Conservation (phyloP, 2,329 filamentous ascomycete genomes). For the Stemphylium lycopersici region DNA sequence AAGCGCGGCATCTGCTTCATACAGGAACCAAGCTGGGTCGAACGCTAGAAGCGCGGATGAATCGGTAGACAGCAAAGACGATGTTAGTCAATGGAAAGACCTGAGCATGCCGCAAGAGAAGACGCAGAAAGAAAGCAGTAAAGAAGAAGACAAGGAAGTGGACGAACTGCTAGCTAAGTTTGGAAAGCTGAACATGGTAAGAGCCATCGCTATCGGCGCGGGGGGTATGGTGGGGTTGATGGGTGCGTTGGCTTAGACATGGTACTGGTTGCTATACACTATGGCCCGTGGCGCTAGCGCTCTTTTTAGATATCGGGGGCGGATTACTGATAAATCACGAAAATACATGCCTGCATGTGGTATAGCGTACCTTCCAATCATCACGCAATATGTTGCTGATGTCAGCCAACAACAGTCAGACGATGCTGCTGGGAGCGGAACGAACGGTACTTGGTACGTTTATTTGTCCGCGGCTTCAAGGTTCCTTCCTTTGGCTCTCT, state of each 20-base stretch:
- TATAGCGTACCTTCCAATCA: too few species aligned
- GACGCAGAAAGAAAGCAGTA: slow-evolving; percentile 18
- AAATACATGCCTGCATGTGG: too few species aligned
- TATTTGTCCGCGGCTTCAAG: too few species aligned
- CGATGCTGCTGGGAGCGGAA: too few species aligned
- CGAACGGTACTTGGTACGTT: too few species aligned
- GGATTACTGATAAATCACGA: too few species aligned
- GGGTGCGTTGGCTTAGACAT: slow-evolving; percentile 17
- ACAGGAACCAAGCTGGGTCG: not conserved
- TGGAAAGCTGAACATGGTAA: slow-evolving; percentile 27
- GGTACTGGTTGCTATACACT: too few species aligned
- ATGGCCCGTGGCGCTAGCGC: too few species aligned
- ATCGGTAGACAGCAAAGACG: slow-evolving; percentile 25
- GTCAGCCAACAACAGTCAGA: too few species aligned
- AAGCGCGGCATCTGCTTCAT: slow-evolving; percentile 14
- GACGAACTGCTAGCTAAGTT: slow-evolving; percentile 28
- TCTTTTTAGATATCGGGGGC: too few species aligned
- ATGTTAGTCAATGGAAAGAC: slow-evolving; percentile 37
- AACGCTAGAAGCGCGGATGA: slow-evolving; percentile 25
- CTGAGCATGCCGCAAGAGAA: slow-evolving; percentile 29
- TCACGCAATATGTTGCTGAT: too few species aligned
- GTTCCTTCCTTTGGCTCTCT: too few species aligned
- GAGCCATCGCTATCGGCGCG: slow-evolving; percentile 31
- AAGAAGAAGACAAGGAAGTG: slow-evolving; percentile 27
- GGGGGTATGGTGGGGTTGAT: slow-evolving; percentile 34